Evolutionary conservation across 192 early-diverging fungal species (phyloP), one percentile per base, ranked within the genome.

Genomic region (Lobosporangium transversale): DNA sequence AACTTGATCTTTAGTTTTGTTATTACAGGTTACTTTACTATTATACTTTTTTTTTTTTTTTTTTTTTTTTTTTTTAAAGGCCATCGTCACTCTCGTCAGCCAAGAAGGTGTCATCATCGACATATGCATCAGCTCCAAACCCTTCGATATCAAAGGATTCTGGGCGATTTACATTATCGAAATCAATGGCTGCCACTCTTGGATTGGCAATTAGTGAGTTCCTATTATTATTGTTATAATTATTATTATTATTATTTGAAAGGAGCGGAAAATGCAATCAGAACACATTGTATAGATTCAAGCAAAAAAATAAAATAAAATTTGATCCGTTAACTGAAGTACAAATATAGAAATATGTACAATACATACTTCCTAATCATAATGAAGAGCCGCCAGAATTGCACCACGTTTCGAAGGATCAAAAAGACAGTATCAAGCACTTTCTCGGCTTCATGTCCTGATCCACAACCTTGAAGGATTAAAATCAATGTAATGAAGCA

Each of bases 391-490:
- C 92, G 69, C 65, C 88, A 85, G 15, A 86, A 83, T 67, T 93
- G 92, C 1, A 89, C 82, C 0, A 81, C 80, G 67, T 94, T 94
- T 52, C 92, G 81, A n/a, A 92, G 71, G n/a, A 92, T 87, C 14
- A 94, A 55, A 26, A 94, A 48, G 17, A 91, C 56, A 8, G 90
- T 91, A 57, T 92, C 92, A 33, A 94, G 62, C 26, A 92, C 76
- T 51, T 90, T 89, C 66, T 94, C 92, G 4, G 81, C 81, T 52
- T 83, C 84, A 27, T 89, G 84, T 11, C 83, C 79, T 0, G 80
- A 81, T 21, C 90, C 89, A 65, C 91, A 94, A 4, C 90, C 91
- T 17, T 88, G 80, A 14, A 78, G 24, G 23, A 94, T 76, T 9
- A 94, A 70, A 8, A 92, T 79, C 27, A 94, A 58, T 1, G 91